Evolutionary conservation across 345 rosid species (phyloP), one percentile per base, ranked within the genome.

Genomic region (Aquilaria sinensis): DNA sequence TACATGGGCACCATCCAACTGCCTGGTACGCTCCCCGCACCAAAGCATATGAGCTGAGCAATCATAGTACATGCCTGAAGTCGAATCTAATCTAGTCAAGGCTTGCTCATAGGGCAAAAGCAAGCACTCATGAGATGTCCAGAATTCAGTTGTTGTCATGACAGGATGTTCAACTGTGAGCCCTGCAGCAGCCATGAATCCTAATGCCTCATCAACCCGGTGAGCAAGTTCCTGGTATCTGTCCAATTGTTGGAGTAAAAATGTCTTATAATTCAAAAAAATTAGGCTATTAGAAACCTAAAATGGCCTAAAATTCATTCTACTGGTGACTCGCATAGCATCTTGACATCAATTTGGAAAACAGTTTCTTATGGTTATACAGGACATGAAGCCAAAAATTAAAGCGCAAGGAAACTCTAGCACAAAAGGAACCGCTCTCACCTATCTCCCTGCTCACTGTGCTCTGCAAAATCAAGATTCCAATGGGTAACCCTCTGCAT

Each of bases 31-130:
- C 68, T 84, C 89, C 46, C 89, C 89, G n/a, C 77, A 75, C 89
- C 89, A 84, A 29, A 84, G 70, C 89, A 84, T 81, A 71, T 84
- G 89, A 34, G 89, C 86, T 62, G 89, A 80, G 63, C 88, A 83
- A 59, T 77, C 83, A 69, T 83, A 83, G 79, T 78, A 80, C 29
- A 73, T 64, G 69, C 84, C 82, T 8, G 89, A 84, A 32, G 86
- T 84, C 47, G 89, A 84, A 73, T 84, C 89, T 55, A 59, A 48
- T 59, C 89, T 75, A 2, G 89, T 84, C 47, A 84, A 81, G 31
- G 86, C 69, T 66, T 81, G 89, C 66, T 84, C 86, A 55, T 81
- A 84, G 57, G 89, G 89, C 63, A 84, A 57, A 72, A 77, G 84
- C 77, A 78, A 69, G 71, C 89, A 83, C 67, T 83, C 89, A 43